These are phyloP conservation scores for Talaromyces atroroseus DNA, from an alignment of 2,329 filamentous ascomycete genomes.

Conservation along the genomic window DNA sequence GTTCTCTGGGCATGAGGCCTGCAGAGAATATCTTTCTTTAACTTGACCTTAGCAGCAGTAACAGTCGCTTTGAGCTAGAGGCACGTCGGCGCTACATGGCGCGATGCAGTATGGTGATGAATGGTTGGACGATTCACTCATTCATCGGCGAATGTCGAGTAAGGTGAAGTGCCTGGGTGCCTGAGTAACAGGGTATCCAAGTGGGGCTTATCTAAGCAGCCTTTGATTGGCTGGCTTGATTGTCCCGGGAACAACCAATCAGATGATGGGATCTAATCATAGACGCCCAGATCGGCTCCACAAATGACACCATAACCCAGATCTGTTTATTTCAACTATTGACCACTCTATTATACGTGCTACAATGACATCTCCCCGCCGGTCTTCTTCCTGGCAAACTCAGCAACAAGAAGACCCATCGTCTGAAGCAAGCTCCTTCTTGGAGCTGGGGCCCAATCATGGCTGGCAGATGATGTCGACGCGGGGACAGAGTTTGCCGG, in stretches of 20 bases:
- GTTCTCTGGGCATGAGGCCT: slow-evolving; percentile 15
- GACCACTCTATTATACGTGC: too few species aligned
- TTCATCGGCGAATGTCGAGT: too few species aligned
- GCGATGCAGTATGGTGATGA: not conserved
- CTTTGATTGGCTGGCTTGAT: not conserved
- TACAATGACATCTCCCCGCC: slow-evolving; percentile 7
- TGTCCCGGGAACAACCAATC: too few species aligned
- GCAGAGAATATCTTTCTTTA: too few species aligned
- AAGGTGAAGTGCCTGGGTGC: not conserved
- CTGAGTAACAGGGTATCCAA: not conserved
- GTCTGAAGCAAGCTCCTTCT: slow-evolving; percentile 16
- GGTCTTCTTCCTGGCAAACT: not conserved
- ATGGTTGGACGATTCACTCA: too few species aligned
- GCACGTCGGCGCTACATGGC: not conserved
- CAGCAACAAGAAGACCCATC: not conserved
- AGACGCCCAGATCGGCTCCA: too few species aligned
- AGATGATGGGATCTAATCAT: too few species aligned
- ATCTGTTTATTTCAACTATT: too few species aligned
- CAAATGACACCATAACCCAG: too few species aligned
- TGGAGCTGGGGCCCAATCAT: slow-evolving; percentile 28
- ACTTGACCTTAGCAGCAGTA: too few species aligned
- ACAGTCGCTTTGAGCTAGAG: not conserved
- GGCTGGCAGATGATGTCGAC: slow-evolving; percentile 33
- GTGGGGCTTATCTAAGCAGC: not conserved
- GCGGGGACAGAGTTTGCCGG: slow-evolving; percentile 33